Conservation (phyloP, 257 asterid species). For the Solanum pimpinellifolium region DNA sequence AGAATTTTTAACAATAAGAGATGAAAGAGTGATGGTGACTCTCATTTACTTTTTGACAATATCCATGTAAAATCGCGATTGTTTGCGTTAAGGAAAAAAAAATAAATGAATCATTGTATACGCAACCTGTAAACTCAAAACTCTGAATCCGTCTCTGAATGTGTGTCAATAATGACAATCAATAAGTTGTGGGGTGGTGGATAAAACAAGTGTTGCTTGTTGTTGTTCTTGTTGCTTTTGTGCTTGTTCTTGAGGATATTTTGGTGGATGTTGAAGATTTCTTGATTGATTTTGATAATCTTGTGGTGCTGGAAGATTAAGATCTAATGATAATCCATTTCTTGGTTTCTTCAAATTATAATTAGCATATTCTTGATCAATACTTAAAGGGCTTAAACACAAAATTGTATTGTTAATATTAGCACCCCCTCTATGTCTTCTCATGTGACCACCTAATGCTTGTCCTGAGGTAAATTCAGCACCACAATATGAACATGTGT, state of each 20-base stretch:
- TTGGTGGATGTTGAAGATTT: neutral
- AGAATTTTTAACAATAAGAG: neutral
- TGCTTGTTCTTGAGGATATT: conserved; percentile 13
- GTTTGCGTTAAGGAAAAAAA: neutral
- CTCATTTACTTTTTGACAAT: neutral
- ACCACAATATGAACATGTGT: conserved; percentile 31
- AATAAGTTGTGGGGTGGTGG: conserved; percentile 34
- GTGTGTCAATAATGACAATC: conserved; percentile 17
- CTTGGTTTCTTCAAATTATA: conserved; percentile 11
- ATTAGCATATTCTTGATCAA: conserved; percentile 7
- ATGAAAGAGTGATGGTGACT: neutral
- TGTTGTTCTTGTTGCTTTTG: conserved; percentile 1
- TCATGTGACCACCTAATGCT: conserved; percentile 40
- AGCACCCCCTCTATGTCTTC: conserved; percentile 27
- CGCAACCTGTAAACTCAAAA: neutral
- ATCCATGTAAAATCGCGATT: neutral
- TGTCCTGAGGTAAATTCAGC: conserved; percentile 36
- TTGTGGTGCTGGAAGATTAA: conserved; percentile 59
- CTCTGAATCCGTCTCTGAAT: neutral
- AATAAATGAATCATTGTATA: conserved; percentile 3
- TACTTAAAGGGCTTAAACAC: conserved; percentile 18
- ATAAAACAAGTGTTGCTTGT: conserved; percentile 16
- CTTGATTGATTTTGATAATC: conserved; percentile 25
- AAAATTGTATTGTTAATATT: neutral
- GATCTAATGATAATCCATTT: conserved; percentile 46